Evolutionary conservation across 1,284 basidiomycete species (phyloP).

Genomic region (Cronartium quercuum): DNA sequence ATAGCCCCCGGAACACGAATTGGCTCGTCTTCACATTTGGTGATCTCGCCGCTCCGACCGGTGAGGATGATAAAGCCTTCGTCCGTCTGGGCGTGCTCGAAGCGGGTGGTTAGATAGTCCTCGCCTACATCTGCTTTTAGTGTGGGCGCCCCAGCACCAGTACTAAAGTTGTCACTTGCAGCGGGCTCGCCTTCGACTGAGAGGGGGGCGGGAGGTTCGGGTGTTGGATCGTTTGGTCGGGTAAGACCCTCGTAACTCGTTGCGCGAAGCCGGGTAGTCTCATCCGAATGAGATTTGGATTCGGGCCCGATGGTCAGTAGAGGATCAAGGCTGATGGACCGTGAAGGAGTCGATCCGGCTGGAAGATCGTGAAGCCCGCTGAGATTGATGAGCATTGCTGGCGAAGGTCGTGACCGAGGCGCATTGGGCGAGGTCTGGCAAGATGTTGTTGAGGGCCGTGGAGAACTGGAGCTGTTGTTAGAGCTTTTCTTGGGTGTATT

Average conservation of each 20-base stretch:
- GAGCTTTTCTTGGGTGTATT: background rate
- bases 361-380: background rate
- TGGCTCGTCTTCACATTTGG: constrained; percentile 50
- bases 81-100: constrained; percentile 17
- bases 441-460: background rate
- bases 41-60: constrained; percentile 22
- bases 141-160: background rate
- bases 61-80: constrained; percentile 23
- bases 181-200: background rate
- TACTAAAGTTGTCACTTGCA: background rate
- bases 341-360: background rate
- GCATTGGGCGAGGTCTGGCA: background rate
- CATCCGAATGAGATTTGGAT: background rate
- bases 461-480: background rate
- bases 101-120: constrained; percentile 18
- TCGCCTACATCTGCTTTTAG: background rate
- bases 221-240: background rate
- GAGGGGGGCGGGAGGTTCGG: background rate
- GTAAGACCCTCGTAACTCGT: background rate
- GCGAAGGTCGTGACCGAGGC: background rate
- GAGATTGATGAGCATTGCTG: background rate
- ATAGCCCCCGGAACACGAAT: constrained; percentile 78
- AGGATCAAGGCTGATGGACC: background rate
- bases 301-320: background rate
- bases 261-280: background rate